Base-by-base conservation (phyloP, 176 grass and related monocot species). In the Cymbopogon citratus region DNA sequence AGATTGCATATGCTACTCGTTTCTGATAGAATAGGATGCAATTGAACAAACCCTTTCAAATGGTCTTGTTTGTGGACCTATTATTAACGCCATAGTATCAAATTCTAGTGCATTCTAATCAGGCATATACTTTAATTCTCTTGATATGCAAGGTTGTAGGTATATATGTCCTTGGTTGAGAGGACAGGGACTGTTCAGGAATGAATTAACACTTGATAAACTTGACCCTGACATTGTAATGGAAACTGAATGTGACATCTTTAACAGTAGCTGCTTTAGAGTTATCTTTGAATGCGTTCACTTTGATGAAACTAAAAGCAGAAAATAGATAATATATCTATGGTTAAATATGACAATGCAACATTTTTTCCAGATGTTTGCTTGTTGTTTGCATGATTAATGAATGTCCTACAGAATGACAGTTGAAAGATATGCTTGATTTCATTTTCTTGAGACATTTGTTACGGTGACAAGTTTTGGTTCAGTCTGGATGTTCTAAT, bases 61-160 rank as follows among this genome's bases (percentile, higher is more conserved):
- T 67, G 29, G 49, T 51, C 18, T 56, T 85, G 36, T 81, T 81
- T 81, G 21, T 81, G 46, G n/a, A n/a, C 63, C 21, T 79, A 83
- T 71, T 83, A 31, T 29, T 63, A 49, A 15, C 7, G n/a, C 27
- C 62, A 5, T 35, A 67, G 9, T 16, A 54, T 63, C 7, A 28
- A 54, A 54, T 54, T 54, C 7, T 54, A 21, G 68, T 85, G 19
- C 15, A 60, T 90, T 59, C 40, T 86, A 68, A 70, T 59, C 43
- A 69, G 81, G 70, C 12, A 66, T 71, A 4, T 66, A n/a, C 0
- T 14, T 45, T 36, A 18, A 28, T n/a, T 79, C n/a, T n/a, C n/a
- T n/a, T n/a, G n/a, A n/a, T n/a, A n/a, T n/a, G n/a, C n/a, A n/a
- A n/a, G n/a, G n/a, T n/a, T n/a, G n/a, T n/a, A n/a, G n/a, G n/a